Evolutionary conservation across 2,329 filamentous ascomycete species (phyloP), one percentile per base, ranked within the genome.

Genomic region (Aspergillus hiratsukae): DNA sequence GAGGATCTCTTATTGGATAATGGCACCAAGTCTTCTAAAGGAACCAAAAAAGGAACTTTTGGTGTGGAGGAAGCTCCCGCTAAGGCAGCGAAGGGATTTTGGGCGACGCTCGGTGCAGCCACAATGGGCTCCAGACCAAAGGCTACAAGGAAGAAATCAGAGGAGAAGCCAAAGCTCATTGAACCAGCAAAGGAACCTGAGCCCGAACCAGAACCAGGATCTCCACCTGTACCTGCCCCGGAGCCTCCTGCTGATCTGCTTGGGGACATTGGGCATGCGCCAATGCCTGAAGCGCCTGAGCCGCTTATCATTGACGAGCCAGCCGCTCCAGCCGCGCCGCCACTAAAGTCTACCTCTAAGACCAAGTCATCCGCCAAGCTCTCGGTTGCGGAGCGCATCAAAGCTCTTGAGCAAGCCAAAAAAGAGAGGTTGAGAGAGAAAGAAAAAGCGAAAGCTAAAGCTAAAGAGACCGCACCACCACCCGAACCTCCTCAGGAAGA

Each of bases 321-420:
- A 55, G 61, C 69, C 64, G 61, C 69, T 56, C 66, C 72, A 62
- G 67, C 71, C 63, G 71, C 74, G 64, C 72, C 73, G 60, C 70
- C 75, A 56, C 76, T 76, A 64, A 70, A 76, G 61, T 69, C 71
- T 49, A 61, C 58, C 53, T 75, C 72, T 53, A 77, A 75, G 59
- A 64, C 74, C 51, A 78, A 77, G 64, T 65, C 71, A 56, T 57
- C 71, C 23, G 69, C 64, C 49, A 78, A 76, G 62, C 71, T 75
- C 14, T 79, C 75, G 50, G 75, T 84, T 45, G 76, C 80, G 17
- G 82, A 85, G 61, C 79, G 79, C 62, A 80, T 84, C 70, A 82
- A 75, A 60, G 69, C 68, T 25, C 69, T 80, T 40, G 78, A 80
- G 56, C 67, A 72, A 55, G 65, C 58, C 46, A 72, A 70, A 54